Evolutionary conservation across 2,329 filamentous ascomycete genomes (phyloP), one percentile per base, ranked within the genome.

Genomic region (Didymella glomerata): DNA sequence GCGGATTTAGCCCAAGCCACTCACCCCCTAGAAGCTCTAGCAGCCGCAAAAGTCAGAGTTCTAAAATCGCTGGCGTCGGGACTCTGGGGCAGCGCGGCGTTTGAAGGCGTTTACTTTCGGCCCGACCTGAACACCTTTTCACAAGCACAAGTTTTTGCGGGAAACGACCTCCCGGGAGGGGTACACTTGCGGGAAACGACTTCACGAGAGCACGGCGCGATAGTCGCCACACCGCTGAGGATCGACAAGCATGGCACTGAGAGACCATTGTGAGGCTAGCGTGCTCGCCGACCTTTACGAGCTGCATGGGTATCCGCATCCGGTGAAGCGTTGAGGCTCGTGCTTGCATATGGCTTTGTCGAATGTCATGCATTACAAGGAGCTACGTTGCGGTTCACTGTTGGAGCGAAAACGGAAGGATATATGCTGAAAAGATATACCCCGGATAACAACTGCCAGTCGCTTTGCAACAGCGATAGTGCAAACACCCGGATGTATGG

Each of bases 221-320:
- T 60, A 60, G 47, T 60, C 57, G 57, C 57, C 57, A 60, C 57
- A 60, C 57, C 57, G 57, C 57, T 55, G 47, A 13, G 47, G 51
- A 60, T 60, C 51, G 57, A 55, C 47, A 52, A 32, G 13, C 14
- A 25, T 44, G 20, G 25, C 56, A 54, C 56, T 58, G 50, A 54
- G 18, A 11, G 16, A n/a, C 3, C 32, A 36, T 36, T n/a, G 10
- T 36, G 16, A 8, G 48, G 20, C 49, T 48, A 59, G 22, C 32
- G 30, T 10, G 28, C 5, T 49, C 32, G 18, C 30, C 49, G 27
- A 32, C 49, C 46, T 58, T 46, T 54, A 47, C 20, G 32, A 54
- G 46, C 41, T 27, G 40, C 20, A 20, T 46, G 50, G 11, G 46
- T 25, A 16, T 46, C 56, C 47, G 16, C 13, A 59, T 46, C 2